Conservation (phyloP, 108 stramenopile genomes). For the Stephanodiscus minutulus region DNA sequence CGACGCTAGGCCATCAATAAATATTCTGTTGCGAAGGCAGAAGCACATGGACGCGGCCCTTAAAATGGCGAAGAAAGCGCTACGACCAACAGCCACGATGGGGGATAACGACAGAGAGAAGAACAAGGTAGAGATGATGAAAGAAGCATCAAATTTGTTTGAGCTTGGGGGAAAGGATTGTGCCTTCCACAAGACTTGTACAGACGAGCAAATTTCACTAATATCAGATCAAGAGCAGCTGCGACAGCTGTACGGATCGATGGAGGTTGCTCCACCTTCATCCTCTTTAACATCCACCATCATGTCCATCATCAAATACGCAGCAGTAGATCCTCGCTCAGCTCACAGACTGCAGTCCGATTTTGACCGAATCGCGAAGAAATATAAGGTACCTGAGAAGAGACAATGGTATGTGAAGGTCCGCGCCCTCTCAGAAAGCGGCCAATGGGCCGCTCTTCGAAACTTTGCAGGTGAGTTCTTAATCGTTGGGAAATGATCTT, state of each 20-base stretch:
- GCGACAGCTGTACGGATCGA: constrained; percentile 57
- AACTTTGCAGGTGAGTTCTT: constrained; percentile 23
- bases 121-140: constrained; percentile 21
- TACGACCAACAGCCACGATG: constrained; percentile 40
- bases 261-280: constrained; percentile 67
- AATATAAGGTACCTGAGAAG: constrained; percentile 87
- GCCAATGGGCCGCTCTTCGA: constrained; percentile 74
- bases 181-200: constrained; percentile 72
- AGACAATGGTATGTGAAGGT: constrained; percentile 83
- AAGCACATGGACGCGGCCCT: constrained; percentile 65
- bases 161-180: constrained; percentile 74
- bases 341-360: constrained; percentile 70
- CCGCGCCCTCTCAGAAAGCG: constrained; percentile 71
- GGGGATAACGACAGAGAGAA: constrained; percentile 28
- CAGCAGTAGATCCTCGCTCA: constrained; percentile 66
- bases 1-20: constrained; percentile 62
- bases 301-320: constrained; percentile 63
- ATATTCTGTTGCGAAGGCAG: constrained; percentile 57
- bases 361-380: constrained; percentile 82
- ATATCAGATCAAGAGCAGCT: constrained; percentile 77
- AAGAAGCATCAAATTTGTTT: constrained; percentile 77
- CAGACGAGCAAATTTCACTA: constrained; percentile 79
- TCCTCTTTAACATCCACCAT: constrained; percentile 76
- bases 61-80: constrained; percentile 59
- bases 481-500: background rate